phyloP scores from a whole-genome alignment of 2,329 filamentous ascomycete genomes.

The Xylariaceae sp. region DNA sequence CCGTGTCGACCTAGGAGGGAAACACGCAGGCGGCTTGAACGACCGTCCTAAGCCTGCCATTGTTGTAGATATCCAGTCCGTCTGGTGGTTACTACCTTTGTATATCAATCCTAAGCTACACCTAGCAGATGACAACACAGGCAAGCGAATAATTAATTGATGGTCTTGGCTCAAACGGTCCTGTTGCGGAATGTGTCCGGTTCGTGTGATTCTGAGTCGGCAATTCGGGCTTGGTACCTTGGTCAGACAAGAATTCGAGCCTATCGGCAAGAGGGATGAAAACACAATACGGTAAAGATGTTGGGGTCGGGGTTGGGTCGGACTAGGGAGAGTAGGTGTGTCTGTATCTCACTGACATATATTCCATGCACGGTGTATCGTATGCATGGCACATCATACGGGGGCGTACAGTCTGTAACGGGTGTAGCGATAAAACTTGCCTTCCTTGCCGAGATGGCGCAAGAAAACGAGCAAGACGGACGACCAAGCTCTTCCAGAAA shows the following conservation, averaged over 20 bases:
- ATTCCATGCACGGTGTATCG: neutral
- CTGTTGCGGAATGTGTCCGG: neutral
- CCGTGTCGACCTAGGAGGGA: slow-evolving; percentile 38
- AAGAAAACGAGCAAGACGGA: neutral
- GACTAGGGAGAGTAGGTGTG: neutral
- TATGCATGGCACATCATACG: neutral
- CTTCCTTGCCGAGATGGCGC: neutral
- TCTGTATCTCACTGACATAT: slow-evolving; percentile 6
- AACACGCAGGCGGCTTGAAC: slow-evolving; percentile 43
- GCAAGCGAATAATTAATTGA: neutral
- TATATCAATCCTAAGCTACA: slow-evolving; percentile 3
- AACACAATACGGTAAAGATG: neutral
- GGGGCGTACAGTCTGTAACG: no score
- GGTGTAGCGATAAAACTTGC: neutral
- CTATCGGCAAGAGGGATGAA: neutral
- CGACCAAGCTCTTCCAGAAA: neutral
- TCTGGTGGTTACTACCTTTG: neutral
- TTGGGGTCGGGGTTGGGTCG: neutral
- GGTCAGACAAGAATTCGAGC: neutral
- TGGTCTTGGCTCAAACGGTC: neutral
- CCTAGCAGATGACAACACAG: neutral
- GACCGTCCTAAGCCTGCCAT: slow-evolving; percentile 48
- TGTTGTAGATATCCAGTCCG: slow-evolving; percentile 6
- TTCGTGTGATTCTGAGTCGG: neutral
- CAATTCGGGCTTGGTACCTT: neutral